phyloP scores from a whole-genome alignment of 2,329 filamentous ascomycete genomes.

The Fusarium transvaalense region DNA sequence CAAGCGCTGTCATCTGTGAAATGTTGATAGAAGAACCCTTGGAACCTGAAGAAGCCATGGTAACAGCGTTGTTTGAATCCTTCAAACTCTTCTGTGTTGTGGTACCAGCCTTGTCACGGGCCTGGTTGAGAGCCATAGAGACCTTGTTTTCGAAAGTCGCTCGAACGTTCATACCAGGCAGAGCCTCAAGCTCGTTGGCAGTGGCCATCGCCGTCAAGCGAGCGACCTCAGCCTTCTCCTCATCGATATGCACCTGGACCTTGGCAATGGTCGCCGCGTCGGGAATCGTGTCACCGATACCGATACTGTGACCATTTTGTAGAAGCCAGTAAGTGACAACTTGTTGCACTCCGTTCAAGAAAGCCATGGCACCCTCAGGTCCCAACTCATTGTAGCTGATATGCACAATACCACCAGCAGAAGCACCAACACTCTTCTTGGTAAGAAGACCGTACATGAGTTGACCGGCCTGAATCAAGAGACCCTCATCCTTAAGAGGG shows the following conservation, averaged over 20 bases:
- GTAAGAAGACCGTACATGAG: conserved; percentile 90
- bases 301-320: conserved; percentile 96
- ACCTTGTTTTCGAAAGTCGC: conserved; percentile 99
- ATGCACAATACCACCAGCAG: conserved; percentile 91
- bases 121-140: conserved; percentile 91
- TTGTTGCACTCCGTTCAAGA: conserved; percentile 95
- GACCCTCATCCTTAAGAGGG: conserved; percentile 79
- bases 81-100: conserved; percentile 92
- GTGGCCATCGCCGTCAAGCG: conserved; percentile 82
- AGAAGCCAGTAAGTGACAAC: conserved; percentile 98
- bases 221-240: conserved; percentile 84
- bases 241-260: conserved; percentile 84
- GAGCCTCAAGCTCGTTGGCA: conserved; percentile 87
- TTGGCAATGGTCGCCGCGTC: conserved; percentile 85
- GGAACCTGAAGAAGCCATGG: conserved; percentile 96
- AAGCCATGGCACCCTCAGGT: conserved; percentile 85
- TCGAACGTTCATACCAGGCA: conserved; percentile 98
- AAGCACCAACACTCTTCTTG: conserved; percentile 95
- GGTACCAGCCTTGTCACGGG: conserved; percentile 96
- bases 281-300: conserved; percentile 97
- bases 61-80: conserved; percentile 94
- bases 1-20: conserved; percentile 98
- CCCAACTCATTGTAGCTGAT: conserved; percentile 97
- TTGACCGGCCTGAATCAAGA: conserved; percentile 88
- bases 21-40: conserved; percentile 99